Evolutionary conservation across 805 yeast species (phyloP).

Genomic region (Danielia oregonensis): DNA sequence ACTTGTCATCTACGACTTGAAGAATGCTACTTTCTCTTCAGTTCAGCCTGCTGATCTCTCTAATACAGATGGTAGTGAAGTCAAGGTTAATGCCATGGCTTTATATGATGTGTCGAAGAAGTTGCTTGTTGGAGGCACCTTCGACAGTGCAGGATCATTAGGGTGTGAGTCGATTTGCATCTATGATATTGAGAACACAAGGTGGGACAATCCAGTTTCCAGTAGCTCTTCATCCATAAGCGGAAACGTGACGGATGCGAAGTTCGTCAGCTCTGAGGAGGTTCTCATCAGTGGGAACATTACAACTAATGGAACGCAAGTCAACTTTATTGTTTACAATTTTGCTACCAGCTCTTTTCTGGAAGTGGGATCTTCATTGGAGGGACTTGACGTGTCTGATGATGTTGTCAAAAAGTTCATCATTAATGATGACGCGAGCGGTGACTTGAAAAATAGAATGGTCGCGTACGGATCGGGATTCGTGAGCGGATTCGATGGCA

Average conservation of each 20-base stretch:
- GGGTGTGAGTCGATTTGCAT: conserved; percentile 65
- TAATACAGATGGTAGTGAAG: conserved; percentile 39
- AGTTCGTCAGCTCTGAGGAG: conserved; percentile 36
- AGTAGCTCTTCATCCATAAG: conserved; percentile 21
- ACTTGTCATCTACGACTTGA: conserved; percentile 50
- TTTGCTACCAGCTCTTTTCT: conserved; percentile 35
- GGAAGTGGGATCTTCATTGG: conserved; percentile 18
- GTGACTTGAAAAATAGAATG: conserved; percentile 38
- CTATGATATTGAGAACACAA: conserved; percentile 49
- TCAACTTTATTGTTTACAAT: conserved; percentile 53
- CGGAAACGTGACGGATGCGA: conserved; percentile 51
- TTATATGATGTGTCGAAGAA: conserved; percentile 27
- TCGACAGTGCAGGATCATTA: conserved; percentile 52
- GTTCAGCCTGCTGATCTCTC: conserved; percentile 50
- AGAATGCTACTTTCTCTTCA: conserved; percentile 34
- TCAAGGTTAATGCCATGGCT: conserved; percentile 33
- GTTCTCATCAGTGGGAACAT: conserved; percentile 54
- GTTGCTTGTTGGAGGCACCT: conserved; percentile 72
- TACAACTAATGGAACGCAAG: conserved; percentile 29
- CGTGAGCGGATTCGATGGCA: conserved; percentile 43
- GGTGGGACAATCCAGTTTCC: conserved; percentile 50
- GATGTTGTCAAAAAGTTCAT: conserved; percentile 37
- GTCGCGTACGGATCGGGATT: conserved; percentile 33
- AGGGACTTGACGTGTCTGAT: conserved; percentile 16
- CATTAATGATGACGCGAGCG: conserved; percentile 38